phyloP scores from a whole-genome alignment of 2,329 filamentous ascomycete genomes.

The Zymoseptoria tritici region DNA sequence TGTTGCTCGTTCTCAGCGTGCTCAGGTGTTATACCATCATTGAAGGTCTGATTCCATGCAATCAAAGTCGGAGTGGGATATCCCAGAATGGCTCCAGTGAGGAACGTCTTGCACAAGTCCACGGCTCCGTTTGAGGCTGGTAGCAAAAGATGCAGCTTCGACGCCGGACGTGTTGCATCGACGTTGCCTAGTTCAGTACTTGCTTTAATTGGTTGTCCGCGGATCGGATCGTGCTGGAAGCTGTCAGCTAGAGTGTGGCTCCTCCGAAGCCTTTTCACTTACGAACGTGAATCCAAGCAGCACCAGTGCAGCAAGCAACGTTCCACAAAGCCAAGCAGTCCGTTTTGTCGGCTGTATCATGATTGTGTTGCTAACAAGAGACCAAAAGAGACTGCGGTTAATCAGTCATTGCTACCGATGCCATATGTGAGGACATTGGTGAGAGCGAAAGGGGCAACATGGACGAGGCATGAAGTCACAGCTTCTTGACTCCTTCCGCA shows the following conservation, averaged over 20 bases:
- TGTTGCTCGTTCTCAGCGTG: not conserved
- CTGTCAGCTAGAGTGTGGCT: not conserved
- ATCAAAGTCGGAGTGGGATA: constrained; percentile 20
- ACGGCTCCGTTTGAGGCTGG: constrained; percentile 13
- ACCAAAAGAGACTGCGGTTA: too few relatives aligned
- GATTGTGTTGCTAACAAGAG: too few relatives aligned
- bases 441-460: too few relatives aligned
- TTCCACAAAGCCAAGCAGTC: not conserved
- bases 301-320: not conserved
- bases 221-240: not conserved
- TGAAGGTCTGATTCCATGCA: constrained; percentile 13
- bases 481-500: too few relatives aligned
- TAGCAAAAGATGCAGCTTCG: constrained; percentile 16
- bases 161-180: not conserved
- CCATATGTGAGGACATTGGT: too few relatives aligned
- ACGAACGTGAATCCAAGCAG: not conserved
- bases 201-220: not conserved
- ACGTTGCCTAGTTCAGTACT: not conserved
- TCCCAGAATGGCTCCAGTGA: constrained; percentile 12
- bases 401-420: too few relatives aligned
- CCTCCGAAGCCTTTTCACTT: not conserved
- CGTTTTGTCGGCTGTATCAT: not conserved
- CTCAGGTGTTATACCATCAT: not conserved
- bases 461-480: too few relatives aligned
- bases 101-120: constrained; percentile 17